These are phyloP conservation scores for Collariella sp. DNA, from an alignment of 495 filamentous ascomycete species.

Conservation along the genomic window DNA sequence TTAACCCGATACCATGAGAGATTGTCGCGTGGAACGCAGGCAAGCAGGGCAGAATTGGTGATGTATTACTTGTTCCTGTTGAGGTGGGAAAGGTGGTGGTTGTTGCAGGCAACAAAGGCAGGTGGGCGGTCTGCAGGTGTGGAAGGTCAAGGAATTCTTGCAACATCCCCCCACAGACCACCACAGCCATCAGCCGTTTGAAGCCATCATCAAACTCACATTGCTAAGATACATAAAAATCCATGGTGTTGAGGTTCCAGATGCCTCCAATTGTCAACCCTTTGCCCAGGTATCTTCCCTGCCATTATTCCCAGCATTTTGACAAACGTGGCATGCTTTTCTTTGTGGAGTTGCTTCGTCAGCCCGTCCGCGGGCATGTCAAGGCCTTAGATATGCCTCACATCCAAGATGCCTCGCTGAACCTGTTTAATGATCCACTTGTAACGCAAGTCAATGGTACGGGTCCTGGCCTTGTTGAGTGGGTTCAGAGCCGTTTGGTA, in stretches of 20 bases:
- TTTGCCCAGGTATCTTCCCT: background rate
- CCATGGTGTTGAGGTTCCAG: background rate
- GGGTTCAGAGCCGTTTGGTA: background rate
- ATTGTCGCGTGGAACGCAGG: too few relatives aligned
- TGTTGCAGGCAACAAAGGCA: too few relatives aligned
- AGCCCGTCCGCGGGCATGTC: background rate
- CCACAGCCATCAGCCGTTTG: too few relatives aligned
- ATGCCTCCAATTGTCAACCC: too few relatives aligned
- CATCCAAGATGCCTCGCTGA: background rate
- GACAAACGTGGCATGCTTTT: background rate
- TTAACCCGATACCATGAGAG: too few relatives aligned
- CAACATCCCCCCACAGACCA: too few relatives aligned
- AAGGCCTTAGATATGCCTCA: background rate
- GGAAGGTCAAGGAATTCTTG: too few relatives aligned
- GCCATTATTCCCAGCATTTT: background rate
- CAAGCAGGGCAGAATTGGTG: too few relatives aligned
- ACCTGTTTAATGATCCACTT: slow-evolving; percentile 1
- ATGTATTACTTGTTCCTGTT: too few relatives aligned
- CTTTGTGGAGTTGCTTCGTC: background rate
- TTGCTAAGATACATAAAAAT: background rate
- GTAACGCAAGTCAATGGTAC: background rate
- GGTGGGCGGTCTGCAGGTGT: too few relatives aligned
- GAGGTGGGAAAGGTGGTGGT: too few relatives aligned
- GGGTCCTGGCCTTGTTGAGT: background rate
- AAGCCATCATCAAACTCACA: background rate